Conservation (phyloP, 768 basidiomycete genomes). For the Hortiboletus campestris region DNA sequence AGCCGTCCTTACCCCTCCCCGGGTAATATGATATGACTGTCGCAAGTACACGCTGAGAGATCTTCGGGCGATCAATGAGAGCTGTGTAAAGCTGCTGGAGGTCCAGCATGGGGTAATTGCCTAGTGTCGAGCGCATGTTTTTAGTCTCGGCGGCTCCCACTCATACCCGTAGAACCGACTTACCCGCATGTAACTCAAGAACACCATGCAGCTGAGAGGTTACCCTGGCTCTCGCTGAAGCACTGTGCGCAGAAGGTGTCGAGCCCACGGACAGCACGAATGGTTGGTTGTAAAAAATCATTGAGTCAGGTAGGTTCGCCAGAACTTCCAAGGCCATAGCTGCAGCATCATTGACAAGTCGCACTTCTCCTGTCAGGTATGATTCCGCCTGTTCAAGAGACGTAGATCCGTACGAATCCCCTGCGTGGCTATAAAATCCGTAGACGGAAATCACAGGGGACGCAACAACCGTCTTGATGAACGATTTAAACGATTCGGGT, state of each 20-base stretch:
- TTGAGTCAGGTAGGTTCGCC: conserved; percentile 33
- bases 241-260: conserved; percentile 86
- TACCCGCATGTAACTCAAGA: conserved; percentile 77
- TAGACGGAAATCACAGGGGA: conserved; percentile 62
- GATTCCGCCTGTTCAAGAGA: conserved; percentile 61
- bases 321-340: conserved; percentile 50
- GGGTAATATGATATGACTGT: conserved; percentile 82
- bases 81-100: conserved; percentile 79
- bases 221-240: conserved; percentile 50
- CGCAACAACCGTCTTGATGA: conserved; percentile 51
- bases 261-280: conserved; percentile 81
- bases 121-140: conserved; percentile 30
- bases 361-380: conserved; percentile 68
- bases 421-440: conserved; percentile 83
- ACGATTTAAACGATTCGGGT: conserved; percentile 51
- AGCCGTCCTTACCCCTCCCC: conserved; percentile 55
- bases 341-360: conserved; percentile 67
- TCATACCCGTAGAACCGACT: conserved; percentile 8
- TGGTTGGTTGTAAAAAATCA: conserved; percentile 37
- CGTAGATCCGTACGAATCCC: conserved; percentile 74
- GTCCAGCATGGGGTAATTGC: conserved; percentile 82
- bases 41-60: conserved; percentile 68
- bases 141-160: neutral
- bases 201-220: conserved; percentile 51
- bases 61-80: conserved; percentile 51